Evolutionary conservation across 2,329 filamentous ascomycete genomes (phyloP).

Genomic region (Scytalidium sp.): DNA sequence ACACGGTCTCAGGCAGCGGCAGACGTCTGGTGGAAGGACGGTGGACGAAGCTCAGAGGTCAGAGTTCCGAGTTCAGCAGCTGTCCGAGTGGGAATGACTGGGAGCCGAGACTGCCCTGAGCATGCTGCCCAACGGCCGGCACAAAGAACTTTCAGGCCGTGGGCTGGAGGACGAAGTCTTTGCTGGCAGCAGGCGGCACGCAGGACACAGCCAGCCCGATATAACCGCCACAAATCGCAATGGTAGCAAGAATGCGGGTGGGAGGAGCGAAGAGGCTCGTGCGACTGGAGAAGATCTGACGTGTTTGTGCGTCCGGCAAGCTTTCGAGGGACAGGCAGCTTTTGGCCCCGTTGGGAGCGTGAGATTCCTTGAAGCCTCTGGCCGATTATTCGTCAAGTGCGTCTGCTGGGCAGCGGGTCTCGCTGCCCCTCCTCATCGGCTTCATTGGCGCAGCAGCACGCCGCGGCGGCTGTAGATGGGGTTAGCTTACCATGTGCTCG

Average conservation of each 20-base stretch:
- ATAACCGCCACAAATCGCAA: background rate
- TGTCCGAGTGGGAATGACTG: no score
- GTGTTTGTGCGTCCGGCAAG: conserved; percentile 59
- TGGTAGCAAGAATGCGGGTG: background rate
- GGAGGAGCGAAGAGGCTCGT: conserved; percentile 7
- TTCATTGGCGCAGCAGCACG: background rate
- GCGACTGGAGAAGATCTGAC: conserved; percentile 30
- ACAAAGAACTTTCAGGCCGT: background rate
- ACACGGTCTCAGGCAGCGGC: background rate
- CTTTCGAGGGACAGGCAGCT: conserved; percentile 68
- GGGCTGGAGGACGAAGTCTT: background rate
- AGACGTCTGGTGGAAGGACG: no score
- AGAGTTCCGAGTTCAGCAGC: no score
- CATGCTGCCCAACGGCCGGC: background rate
- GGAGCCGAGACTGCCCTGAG: background rate
- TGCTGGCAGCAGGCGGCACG: no score
- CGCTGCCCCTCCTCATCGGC: conserved; percentile 29
- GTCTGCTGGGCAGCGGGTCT: conserved; percentile 46
- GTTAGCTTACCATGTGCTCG: conserved; percentile 52
- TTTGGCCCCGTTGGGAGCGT: conserved; percentile 66
- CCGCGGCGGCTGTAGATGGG: conserved; percentile 53
- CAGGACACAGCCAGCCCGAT: conserved; percentile 1
- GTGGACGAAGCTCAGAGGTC: no score
- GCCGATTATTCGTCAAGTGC: conserved; percentile 35
- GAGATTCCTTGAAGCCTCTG: conserved; percentile 56